These are phyloP conservation scores for Verticillium isaacii DNA, from an alignment of 2,329 filamentous ascomycete species.

Conservation along the genomic window DNA sequence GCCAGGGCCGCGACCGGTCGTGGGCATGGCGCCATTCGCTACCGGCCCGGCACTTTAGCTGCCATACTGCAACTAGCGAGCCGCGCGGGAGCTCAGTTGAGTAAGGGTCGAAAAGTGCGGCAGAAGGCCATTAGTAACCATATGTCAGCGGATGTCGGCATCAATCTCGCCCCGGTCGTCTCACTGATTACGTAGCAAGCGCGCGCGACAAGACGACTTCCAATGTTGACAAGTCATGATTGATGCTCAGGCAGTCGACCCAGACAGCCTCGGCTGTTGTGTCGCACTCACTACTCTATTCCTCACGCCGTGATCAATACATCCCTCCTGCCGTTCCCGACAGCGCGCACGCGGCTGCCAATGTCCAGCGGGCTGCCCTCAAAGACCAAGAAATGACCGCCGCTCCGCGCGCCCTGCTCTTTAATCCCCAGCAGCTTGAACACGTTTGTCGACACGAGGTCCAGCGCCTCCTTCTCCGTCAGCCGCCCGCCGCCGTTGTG, in stretches of 20 bases:
- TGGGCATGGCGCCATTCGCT: too few relatives aligned
- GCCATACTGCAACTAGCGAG: neutral
- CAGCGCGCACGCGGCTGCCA: constrained; percentile 48
- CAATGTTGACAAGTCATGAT: too few relatives aligned
- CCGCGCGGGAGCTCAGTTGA: neutral
- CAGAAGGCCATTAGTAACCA: neutral
- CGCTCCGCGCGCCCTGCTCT: constrained; percentile 14
- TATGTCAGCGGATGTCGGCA: neutral
- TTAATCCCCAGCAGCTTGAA: constrained; percentile 51
- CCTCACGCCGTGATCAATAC: constrained; percentile 29
- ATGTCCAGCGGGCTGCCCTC: constrained; percentile 61
- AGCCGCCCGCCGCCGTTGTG: constrained; percentile 53
- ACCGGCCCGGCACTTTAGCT: too few relatives aligned
- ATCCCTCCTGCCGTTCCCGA: constrained; percentile 37
- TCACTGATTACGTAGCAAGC: neutral
- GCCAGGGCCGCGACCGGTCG: too few relatives aligned
- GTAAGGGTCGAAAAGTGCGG: neutral
- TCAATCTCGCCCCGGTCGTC: neutral
- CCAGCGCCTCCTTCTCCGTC: constrained; percentile 48
- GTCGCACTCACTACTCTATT: neutral
- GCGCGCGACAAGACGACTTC: neutral
- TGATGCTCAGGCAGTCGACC: neutral
- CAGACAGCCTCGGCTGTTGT: neutral
- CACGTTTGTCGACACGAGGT: constrained; percentile 52
- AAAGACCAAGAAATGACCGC: constrained; percentile 54